These are phyloP conservation scores for Tolypocladium album DNA, from an alignment of 2,329 filamentous ascomycete genomes.

Conservation along the genomic window DNA sequence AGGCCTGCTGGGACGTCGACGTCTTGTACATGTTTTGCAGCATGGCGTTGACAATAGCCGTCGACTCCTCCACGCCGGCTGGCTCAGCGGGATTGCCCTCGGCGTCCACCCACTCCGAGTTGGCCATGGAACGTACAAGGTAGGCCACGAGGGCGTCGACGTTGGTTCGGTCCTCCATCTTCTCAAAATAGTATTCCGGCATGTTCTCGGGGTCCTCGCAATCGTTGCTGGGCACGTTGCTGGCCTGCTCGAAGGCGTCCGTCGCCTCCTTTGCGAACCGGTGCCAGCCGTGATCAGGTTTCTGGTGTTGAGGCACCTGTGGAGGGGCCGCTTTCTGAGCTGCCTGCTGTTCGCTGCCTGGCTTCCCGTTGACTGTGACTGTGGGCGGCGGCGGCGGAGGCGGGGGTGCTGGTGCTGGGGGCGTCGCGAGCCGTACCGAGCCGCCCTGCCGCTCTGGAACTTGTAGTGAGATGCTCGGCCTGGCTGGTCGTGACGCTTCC, in stretches of 20 bases:
- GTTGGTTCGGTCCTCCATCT: conserved; percentile 37
- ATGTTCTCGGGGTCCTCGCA: conserved; percentile 9
- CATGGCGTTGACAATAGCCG: conserved; percentile 41
- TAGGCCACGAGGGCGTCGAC: conserved; percentile 45
- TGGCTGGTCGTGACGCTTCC: conserved; percentile 14
- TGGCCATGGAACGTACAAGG: conserved; percentile 39
- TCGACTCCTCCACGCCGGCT: conserved; percentile 40
- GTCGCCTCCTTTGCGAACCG: conserved; percentile 10
- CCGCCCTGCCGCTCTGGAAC: conserved; percentile 44
- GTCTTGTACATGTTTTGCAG: conserved; percentile 41
- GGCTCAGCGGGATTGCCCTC: conserved; percentile 29
- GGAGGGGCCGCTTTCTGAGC: background rate
- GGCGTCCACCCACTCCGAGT: conserved; percentile 40
- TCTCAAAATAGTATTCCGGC: conserved; percentile 22
- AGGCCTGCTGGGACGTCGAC: conserved; percentile 40
- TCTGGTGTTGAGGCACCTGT: background rate
- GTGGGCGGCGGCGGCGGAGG: conserved; percentile 28
- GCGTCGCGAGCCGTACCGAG: conserved; percentile 51
- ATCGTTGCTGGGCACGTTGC: background rate
- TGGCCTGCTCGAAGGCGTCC: conserved; percentile 8
- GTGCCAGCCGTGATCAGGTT: conserved; percentile 5
- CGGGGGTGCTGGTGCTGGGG: conserved; percentile 27
- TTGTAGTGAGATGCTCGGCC: conserved; percentile 29
- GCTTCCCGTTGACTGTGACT: conserved; percentile 37
- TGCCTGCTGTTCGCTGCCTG: background rate